Evolutionary conservation across 1,139 yeast species (phyloP).

Genomic region (Hyphopichia wangnamkhiaoensis): DNA sequence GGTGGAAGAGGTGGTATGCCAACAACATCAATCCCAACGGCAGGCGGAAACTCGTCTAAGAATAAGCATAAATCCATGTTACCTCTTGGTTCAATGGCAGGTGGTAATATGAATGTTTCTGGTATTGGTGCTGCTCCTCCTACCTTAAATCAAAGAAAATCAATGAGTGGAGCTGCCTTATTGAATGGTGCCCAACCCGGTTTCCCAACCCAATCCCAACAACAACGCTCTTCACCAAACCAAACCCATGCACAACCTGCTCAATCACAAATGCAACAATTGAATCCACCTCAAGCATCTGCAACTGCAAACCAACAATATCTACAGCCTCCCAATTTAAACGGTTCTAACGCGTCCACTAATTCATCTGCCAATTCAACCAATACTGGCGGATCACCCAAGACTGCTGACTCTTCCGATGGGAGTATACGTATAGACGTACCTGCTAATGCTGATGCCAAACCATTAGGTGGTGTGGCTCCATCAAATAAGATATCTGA

Average conservation of each 20-base stretch:
- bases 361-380: constrained; percentile 24
- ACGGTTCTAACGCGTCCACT: constrained; percentile 28
- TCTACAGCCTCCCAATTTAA: constrained; percentile 30
- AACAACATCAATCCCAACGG: constrained; percentile 12
- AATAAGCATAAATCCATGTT: constrained; percentile 22
- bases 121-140: constrained; percentile 8
- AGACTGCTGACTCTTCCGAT: constrained; percentile 16
- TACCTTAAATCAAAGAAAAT: constrained; percentile 16
- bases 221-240: constrained; percentile 1
- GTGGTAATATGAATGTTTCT: constrained; percentile 6
- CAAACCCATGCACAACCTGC: constrained; percentile 7
- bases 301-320: constrained; percentile 13
- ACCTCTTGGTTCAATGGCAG: constrained; percentile 7
- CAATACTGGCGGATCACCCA: constrained; percentile 31
- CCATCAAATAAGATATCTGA: constrained; percentile 16
- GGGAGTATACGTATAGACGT: constrained; percentile 12
- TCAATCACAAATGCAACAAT: constrained; percentile 7
- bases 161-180: constrained; percentile 9
- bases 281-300: constrained; percentile 8
- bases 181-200: constrained; percentile 5
- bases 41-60: constrained; percentile 12
- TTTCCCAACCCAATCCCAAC: neutral
- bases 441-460: constrained; percentile 21
- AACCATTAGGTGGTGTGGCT: constrained; percentile 39
- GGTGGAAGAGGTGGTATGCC: constrained; percentile 58